Base-by-base conservation (phyloP, 352 stramenopile species). In the Thalassiosira exigua region DNA sequence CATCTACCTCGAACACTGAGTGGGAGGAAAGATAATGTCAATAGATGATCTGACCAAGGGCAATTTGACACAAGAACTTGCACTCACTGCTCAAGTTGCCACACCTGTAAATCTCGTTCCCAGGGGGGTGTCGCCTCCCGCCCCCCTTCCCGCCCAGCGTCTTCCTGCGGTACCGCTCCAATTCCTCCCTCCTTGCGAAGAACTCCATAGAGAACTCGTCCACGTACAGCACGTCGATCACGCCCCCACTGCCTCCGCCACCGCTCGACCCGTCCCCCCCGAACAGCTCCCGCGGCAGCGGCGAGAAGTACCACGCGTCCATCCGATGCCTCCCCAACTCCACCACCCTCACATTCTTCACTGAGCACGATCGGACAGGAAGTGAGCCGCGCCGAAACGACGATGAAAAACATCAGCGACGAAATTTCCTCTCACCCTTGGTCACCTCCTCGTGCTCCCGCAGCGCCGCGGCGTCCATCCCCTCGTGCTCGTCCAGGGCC, bases 391-490 rank as follows among this genome's bases (percentile, higher is more conserved):
- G n/a, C n/a, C n/a, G n/a, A n/a, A n/a, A n/a, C n/a, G n/a, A n/a
- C n/a, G n/a, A n/a, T n/a, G n/a, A n/a, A n/a, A n/a, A n/a, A n/a
- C n/a, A n/a, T n/a, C n/a, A n/a, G n/a, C n/a, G n/a, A n/a, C n/a
- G n/a, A n/a, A n/a, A n/a, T n/a, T n/a, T n/a, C n/a, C n/a, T n/a
- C n/a, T n/a, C n/a, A n/a, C n/a, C n/a, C 90, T 98, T 98, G 27
- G 96, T 98, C 11, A 98, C 95, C 75, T 99, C 96, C 75, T 99
- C 97, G 86, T 99, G 97, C 79, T 99, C 97, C 68, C 96, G 94
- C 51, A 99, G 94, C 33, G 94, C 97, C 12, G 95, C 96, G 60
- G 98, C 97, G 84, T 99, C 97, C 86, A 99, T 96, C 32, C 97
- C 97, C 94, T 98, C 96, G 76, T 99, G 97, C 82, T 98, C 97